Percentiles rank a stretch among this genome's conserved stretches.
Conservation (phyloP, 805 yeast genomes). For the Wickerhamiella lipophila region DNA sequence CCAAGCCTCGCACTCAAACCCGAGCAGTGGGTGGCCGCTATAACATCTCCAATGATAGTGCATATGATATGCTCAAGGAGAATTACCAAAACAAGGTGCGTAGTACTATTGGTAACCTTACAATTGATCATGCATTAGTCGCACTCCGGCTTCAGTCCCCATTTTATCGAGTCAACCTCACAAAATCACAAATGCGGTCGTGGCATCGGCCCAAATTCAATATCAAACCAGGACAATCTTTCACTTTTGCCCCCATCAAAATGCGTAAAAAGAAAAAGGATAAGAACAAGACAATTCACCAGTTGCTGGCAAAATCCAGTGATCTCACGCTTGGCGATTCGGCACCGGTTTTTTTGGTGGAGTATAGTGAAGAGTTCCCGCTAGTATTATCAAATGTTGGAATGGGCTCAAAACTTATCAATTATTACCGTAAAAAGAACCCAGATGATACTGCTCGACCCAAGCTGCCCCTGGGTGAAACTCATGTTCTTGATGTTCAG, state of each 20-base stretch:
- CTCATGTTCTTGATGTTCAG: conserved; percentile 89
- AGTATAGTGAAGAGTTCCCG: conserved; percentile 85
- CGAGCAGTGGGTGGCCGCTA: conserved; percentile 41
- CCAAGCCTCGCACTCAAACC: conserved; percentile 13
- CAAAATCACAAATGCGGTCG: conserved; percentile 54
- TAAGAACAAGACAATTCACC: conserved; percentile 66
- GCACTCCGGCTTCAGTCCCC: conserved; percentile 83
- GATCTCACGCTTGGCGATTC: conserved; percentile 80
- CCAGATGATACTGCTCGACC: conserved; percentile 81
- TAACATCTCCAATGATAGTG: conserved; percentile 78
- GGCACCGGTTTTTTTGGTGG: conserved; percentile 63
- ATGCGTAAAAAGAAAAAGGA: conserved; percentile 78
- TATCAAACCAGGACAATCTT: conserved; percentile 63
- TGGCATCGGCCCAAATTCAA: conserved; percentile 71
- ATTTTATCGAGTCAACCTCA: conserved; percentile 65
- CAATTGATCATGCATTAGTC: conserved; percentile 82
- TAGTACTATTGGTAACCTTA: conserved; percentile 79
- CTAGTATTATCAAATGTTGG: conserved; percentile 75
- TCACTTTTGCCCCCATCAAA: conserved; percentile 65
- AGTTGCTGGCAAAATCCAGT: conserved; percentile 52
- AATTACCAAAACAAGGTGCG: conserved; percentile 87
- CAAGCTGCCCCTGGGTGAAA: conserved; percentile 80
- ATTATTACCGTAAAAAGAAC: conserved; percentile 74
- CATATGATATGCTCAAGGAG: conserved; percentile 67
- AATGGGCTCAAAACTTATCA: conserved; percentile 88